phyloP scores from a whole-genome alignment of 116 monocot genomes.

The Iris pallida region DNA sequence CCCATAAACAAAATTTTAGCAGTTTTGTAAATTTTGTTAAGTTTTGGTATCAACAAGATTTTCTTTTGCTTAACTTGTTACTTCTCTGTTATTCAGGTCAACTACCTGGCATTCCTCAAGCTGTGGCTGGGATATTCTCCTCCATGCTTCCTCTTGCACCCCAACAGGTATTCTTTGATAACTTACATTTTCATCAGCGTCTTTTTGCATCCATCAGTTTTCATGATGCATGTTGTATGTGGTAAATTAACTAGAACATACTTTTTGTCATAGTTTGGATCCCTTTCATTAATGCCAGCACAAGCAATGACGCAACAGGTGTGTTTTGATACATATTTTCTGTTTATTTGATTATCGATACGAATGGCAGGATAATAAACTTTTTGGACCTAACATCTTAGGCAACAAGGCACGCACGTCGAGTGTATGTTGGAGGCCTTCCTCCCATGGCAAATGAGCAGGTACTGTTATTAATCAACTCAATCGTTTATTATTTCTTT shows the following conservation, averaged over 20 bases:
- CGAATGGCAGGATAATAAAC: conserved; percentile 4
- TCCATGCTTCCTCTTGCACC: conserved; percentile 29
- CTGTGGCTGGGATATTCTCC: conserved; percentile 23
- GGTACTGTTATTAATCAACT: conserved; percentile 13
- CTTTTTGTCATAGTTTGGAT: conserved; percentile 17
- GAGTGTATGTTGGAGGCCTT: conserved; percentile 78
- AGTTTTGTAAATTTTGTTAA: not conserved
- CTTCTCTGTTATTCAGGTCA: conserved; percentile 27
- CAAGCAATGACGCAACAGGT: conserved; percentile 81
- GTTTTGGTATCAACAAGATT: conserved; percentile 8
- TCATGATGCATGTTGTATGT: not conserved
- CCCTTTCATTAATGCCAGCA: conserved; percentile 43
- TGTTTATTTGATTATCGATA: not conserved
- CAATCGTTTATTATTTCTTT: no score
- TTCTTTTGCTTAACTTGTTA: conserved; percentile 1
- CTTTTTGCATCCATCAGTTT: not conserved
- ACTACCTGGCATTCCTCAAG: conserved; percentile 24
- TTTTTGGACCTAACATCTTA: conserved; percentile 6
- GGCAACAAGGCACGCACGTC: conserved; percentile 72
- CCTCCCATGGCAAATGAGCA: conserved; percentile 76
- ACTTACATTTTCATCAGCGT: not conserved
- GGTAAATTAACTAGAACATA: not conserved
- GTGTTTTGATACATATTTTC: not conserved
- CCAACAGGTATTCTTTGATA: conserved; percentile 26
- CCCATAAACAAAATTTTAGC: not conserved